Evolutionary conservation across 2,329 filamentous ascomycete genomes (phyloP).

Genomic region (Rutstroemia sp.): DNA sequence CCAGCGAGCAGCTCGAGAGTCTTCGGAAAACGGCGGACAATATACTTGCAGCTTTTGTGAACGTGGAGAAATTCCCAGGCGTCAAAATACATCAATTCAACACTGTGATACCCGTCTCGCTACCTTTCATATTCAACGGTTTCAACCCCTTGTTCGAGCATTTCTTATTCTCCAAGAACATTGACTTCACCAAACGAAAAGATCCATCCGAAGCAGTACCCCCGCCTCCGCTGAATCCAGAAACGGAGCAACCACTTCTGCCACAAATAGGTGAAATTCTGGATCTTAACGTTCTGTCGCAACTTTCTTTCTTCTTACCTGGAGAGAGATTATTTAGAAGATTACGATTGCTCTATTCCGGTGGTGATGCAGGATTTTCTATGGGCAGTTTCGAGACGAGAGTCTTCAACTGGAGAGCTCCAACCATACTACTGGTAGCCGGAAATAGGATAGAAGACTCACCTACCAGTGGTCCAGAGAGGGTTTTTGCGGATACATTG

Average conservation of each 20-base stretch:
- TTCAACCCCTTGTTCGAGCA: conserved; percentile 65
- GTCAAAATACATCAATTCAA: conserved; percentile 57
- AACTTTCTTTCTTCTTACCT: conserved; percentile 67
- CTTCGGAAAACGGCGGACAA: conserved; percentile 55
- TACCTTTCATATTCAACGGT: conserved; percentile 61
- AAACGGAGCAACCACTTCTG: conserved; percentile 35
- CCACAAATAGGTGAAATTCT: conserved; percentile 54
- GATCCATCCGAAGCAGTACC: conserved; percentile 17
- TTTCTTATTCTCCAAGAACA: conserved; percentile 66
- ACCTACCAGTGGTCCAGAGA: conserved; percentile 44
- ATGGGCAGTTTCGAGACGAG: conserved; percentile 70
- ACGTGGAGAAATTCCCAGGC: conserved; percentile 55
- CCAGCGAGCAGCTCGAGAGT: conserved; percentile 47
- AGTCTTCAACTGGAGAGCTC: conserved; percentile 71
- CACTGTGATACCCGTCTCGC: conserved; percentile 48
- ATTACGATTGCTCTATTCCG: conserved; percentile 62
- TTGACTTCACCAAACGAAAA: conserved; percentile 47
- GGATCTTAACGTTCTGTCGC: conserved; percentile 55
- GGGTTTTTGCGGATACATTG: conserved; percentile 52
- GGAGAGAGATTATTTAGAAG: conserved; percentile 57
- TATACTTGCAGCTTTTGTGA: conserved; percentile 58
- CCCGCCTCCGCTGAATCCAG: conserved; percentile 14
- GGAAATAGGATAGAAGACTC: conserved; percentile 51
- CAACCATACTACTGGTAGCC: conserved; percentile 63
- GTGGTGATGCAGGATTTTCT: conserved; percentile 64